These are phyloP conservation scores for Apiotrichum sp. DNA, from an alignment of 1,284 basidiomycete genomes.

Conservation along the genomic window DNA sequence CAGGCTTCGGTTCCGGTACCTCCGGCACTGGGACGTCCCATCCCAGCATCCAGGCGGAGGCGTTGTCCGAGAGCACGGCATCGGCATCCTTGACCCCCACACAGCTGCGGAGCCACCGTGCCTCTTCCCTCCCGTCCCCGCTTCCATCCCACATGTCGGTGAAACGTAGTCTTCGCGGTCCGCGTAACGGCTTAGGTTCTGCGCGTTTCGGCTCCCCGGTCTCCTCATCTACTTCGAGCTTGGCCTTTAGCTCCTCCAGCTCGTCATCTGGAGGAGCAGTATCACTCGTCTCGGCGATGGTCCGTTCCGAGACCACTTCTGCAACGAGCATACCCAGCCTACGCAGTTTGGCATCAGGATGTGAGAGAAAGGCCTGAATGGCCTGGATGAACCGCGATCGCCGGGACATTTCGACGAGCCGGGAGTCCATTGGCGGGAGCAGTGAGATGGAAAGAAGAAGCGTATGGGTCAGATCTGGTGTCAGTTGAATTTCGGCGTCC, in stretches of 20 bases:
- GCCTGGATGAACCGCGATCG: conserved; percentile 64
- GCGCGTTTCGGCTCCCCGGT: conserved; percentile 7
- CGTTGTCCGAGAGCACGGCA: conserved; percentile 23
- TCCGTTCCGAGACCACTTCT: conserved; percentile 55
- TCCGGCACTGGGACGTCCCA: conserved; percentile 18
- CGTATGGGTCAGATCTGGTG: conserved; percentile 61
- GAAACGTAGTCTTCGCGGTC: conserved; percentile 66
- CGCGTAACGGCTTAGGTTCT: conserved; percentile 1
- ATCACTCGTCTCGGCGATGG: conserved; percentile 11
- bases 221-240: conserved; percentile 35
- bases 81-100: conserved; percentile 55
- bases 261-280: conserved; percentile 17
- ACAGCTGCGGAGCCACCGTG: conserved; percentile 55
- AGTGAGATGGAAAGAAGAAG: conserved; percentile 61
- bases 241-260: conserved; percentile 38
- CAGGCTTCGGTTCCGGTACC: not conserved
- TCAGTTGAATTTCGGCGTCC: not conserved
- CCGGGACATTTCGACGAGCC: conserved; percentile 43
- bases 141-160: conserved; percentile 69
- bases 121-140: conserved; percentile 64
- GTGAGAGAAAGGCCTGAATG: conserved; percentile 69
- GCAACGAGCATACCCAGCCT: conserved; percentile 91
- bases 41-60: conserved; percentile 28
- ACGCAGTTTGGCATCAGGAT: conserved; percentile 69
- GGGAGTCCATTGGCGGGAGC: conserved; percentile 52